These are phyloP conservation scores for Canna indica DNA, from an alignment of 176 grass and related monocot genomes.

Conservation along the genomic window DNA sequence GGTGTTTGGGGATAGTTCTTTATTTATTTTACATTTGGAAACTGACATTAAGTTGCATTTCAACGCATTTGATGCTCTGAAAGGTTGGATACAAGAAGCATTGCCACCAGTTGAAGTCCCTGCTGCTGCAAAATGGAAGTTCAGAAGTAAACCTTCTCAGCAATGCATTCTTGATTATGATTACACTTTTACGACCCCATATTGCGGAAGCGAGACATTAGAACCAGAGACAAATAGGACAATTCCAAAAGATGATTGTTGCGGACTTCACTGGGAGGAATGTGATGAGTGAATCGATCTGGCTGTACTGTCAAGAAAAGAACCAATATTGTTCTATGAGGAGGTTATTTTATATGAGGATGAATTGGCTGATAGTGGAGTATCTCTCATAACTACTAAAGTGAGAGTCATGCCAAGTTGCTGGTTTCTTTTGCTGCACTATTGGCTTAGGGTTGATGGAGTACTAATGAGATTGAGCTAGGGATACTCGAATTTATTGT, in stretches of 20 bases:
- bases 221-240: conserved; percentile 23
- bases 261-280: conserved; percentile 53
- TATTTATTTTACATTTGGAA: conserved; percentile 43
- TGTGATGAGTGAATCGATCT: conserved; percentile 67
- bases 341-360: conserved; percentile 98
- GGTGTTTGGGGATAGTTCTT: conserved; percentile 81
- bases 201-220: conserved; percentile 51
- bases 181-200: conserved; percentile 90
- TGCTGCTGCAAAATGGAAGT: conserved; percentile 94
- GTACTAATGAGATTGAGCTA: conserved; percentile 80
- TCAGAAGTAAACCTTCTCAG: conserved; percentile 78
- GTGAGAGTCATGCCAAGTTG: conserved; percentile 95
- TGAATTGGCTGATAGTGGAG: conserved; percentile 87
- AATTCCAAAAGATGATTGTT: conserved; percentile 38
- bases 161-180: conserved; percentile 95
- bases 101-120: conserved; percentile 85
- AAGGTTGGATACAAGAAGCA: conserved; percentile 75
- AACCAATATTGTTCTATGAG: conserved; percentile 83
- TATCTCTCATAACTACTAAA: conserved; percentile 82
- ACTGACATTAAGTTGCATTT: conserved; percentile 60
- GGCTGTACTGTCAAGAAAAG: conserved; percentile 65
- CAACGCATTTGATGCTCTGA: conserved; percentile 85
- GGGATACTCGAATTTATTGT: conserved; percentile 76
- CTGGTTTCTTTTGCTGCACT: conserved; percentile 86
- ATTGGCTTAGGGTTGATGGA: conserved; percentile 89